Conservation (phyloP, 1,284 basidiomycete species). For the Meira miltonrushii region DNA sequence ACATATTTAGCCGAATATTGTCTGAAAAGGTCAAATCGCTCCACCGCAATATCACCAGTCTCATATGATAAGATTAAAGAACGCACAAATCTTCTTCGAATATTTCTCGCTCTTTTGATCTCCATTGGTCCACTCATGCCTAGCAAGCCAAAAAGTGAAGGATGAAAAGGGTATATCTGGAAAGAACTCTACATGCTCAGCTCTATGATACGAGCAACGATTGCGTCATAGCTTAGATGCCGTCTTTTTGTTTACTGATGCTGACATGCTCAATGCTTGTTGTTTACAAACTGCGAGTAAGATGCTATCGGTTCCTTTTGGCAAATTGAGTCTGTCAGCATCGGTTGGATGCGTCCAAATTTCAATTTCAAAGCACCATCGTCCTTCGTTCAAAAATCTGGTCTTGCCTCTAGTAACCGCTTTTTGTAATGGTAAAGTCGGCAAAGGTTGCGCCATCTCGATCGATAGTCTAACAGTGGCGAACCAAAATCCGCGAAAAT, state of each 20-base stretch:
- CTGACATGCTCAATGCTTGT: neutral
- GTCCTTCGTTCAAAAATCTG: neutral
- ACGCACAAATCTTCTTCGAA: neutral
- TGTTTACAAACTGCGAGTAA: neutral
- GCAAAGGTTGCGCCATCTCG: neutral
- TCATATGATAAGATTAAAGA: no score
- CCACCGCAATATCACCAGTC: no score
- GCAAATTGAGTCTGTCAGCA: neutral
- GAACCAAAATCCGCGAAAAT: neutral
- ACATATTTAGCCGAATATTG: no score
- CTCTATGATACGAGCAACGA: neutral
- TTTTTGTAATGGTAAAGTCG: neutral
- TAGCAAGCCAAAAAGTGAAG: neutral
- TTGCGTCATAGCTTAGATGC: neutral
- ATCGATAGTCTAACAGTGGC: neutral
- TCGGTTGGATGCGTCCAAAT: slow-evolving; percentile 1
- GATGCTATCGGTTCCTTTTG: neutral
- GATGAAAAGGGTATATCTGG: neutral
- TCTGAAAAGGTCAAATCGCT: no score
- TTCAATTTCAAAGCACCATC: neutral
- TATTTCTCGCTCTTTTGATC: neutral
- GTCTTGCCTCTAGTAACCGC: neutral
- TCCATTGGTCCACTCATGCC: neutral
- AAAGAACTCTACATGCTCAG: neutral
- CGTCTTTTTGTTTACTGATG: neutral